A percentile compares a stretch with the other conserved stretches of the same genome.
Evolutionary conservation across 495 filamentous ascomycete genomes (phyloP).

Genomic region (Penicillium nucicola): DNA sequence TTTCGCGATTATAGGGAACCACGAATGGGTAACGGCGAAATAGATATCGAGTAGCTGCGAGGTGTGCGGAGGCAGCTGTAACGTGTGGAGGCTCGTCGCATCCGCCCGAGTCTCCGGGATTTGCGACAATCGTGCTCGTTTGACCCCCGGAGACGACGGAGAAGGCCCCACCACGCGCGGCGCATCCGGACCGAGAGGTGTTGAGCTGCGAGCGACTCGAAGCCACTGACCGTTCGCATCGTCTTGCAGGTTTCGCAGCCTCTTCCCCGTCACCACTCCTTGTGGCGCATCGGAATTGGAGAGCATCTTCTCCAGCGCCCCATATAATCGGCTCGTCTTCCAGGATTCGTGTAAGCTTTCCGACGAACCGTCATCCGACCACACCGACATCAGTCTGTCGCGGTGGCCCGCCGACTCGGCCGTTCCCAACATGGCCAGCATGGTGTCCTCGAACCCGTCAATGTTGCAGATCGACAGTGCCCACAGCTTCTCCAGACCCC

Average conservation of each 20-base stretch:
- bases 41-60: conserved; percentile 68
- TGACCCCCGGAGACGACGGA: conserved; percentile 22
- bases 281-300: conserved; percentile 33
- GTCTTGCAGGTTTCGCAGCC: conserved; percentile 38
- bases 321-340: conserved; percentile 53
- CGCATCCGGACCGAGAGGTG: conserved; percentile 27
- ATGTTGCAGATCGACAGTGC: conserved; percentile 46
- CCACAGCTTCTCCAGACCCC: conserved; percentile 45
- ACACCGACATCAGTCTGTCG: conserved; percentile 37
- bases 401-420: conserved; percentile 32
- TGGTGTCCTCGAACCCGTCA: conserved; percentile 47
- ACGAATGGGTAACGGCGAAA: conserved; percentile 68
- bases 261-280: conserved; percentile 25
- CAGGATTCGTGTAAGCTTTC: conserved; percentile 56
- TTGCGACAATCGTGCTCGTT: conserved; percentile 28
- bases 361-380: conserved; percentile 48
- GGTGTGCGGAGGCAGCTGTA: conserved; percentile 56
- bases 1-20: conserved; percentile 71
- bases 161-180: conserved; percentile 30
- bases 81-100: conserved; percentile 14
- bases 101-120: conserved; percentile 12
- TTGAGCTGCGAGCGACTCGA: conserved; percentile 31
- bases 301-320: conserved; percentile 53
- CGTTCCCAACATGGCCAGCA: conserved; percentile 40
- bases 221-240: conserved; percentile 29